Evolutionary conservation across 257 asterid genomes (phyloP), one percentile per base, ranked within the genome.

Genomic region (Rehmannia glutinosa): DNA sequence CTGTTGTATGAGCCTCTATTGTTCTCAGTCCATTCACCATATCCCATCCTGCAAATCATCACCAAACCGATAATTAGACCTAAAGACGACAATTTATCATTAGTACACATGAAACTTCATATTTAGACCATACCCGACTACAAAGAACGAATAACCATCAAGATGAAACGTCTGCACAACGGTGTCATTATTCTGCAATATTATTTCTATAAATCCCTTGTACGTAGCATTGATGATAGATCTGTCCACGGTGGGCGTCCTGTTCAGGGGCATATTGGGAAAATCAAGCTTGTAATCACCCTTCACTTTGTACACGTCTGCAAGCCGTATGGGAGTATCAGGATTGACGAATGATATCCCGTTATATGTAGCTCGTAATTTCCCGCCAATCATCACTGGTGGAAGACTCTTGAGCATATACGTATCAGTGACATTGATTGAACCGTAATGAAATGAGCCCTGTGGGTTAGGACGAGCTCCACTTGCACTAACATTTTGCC

Each of bases 391-490:
- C 10, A 10, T 76, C 50, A 63, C 43, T 11, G 85, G 92, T 6
- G 97, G 96, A 33, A 62, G 49, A 47, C 83, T 87, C 79, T 46
- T 75, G 57, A 94, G 76, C 13, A 84, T 51, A 66, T 94, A 94
- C 15, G 62, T 46, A 61, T 88, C 89, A 1, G 97, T 91, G 9
- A 94, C 91, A 27, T 87, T 91, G 67, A 94, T 87, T 45, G 80
- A 73, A 66, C 98, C 98, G 17, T 94, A 94, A 69, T 76, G 98
- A 74, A 85, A 94, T 6, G 99, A 94, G 35, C 99, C 99, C 78
- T 94, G 99, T 4, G 99, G 99, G 43, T 94, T 94, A 1, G 99
- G 99, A 51, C 99, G 95, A 59, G 99, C 99, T 69, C 99, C 99
- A 72, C 95, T 85, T n/a, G 99, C 97, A 71, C 80, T 27, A 12